Percentiles rank a stretch among this genome's conserved stretches.
Evolutionary conservation across 495 filamentous ascomycete genomes (phyloP).

Genomic region (Neurospora sp.): DNA sequence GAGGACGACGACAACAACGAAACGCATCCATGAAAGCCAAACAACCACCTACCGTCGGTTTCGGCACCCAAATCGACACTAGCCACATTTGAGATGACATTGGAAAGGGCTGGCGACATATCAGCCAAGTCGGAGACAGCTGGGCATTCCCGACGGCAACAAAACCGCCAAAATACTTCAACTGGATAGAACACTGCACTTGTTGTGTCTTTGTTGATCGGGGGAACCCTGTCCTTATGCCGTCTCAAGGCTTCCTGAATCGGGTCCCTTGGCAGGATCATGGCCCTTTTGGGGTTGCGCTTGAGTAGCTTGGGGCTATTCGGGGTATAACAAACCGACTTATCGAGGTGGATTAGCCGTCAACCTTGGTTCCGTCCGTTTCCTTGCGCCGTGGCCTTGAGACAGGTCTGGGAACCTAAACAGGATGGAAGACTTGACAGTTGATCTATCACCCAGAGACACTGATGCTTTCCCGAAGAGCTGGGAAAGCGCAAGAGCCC

Average conservation of each 20-base stretch:
- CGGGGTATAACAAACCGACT: constrained; percentile 16
- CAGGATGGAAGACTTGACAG: constrained; percentile 9
- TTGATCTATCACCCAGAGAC: constrained; percentile 9
- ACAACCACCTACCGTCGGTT: background rate
- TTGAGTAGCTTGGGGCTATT: constrained; percentile 1
- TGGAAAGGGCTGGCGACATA: background rate
- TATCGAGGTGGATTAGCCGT: constrained; percentile 19
- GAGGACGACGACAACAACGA: background rate
- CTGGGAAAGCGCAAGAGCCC: background rate
- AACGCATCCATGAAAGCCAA: background rate
- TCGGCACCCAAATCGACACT: background rate
- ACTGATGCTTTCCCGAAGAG: constrained; percentile 4
- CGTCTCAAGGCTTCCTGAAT: constrained; percentile 17
- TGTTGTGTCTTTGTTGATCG: constrained; percentile 3
- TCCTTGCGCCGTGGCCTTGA: constrained; percentile 7
- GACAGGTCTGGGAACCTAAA: constrained; percentile 14
- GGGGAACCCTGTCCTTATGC: constrained; percentile 17
- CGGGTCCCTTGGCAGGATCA: constrained; percentile 14
- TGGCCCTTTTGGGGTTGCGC: constrained; percentile 2
- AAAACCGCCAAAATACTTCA: constrained; percentile 6
- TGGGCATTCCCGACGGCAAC: constrained; percentile 2
- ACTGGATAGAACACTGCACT: constrained; percentile 1
- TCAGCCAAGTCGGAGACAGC: background rate
- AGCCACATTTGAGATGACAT: background rate
- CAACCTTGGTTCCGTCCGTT: constrained; percentile 19